Evolutionary conservation across 345 rosid genomes (phyloP).

Genomic region (Ricinus communis): DNA sequence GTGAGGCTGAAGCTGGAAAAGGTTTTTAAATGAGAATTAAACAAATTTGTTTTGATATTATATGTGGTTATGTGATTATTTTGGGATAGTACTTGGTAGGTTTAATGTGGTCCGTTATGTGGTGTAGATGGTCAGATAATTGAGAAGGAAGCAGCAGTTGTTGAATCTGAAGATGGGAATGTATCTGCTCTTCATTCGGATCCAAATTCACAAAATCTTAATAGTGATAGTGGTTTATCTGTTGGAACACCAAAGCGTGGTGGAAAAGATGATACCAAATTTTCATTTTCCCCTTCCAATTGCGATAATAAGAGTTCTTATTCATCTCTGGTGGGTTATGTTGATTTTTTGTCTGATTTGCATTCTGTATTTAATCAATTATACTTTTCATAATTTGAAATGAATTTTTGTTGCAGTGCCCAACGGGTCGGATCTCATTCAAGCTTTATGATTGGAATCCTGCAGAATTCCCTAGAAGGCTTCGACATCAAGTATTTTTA

Average conservation of each 20-base stretch:
- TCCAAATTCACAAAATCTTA: slow-evolving; percentile 48
- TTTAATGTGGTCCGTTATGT: slow-evolving; percentile 2
- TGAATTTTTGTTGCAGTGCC: slow-evolving; percentile 58
- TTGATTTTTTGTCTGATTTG: slow-evolving; percentile 5
- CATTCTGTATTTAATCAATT: slow-evolving; percentile 12
- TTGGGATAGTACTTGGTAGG: background rate
- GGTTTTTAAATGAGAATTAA: too few relatives aligned
- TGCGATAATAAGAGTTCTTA: slow-evolving; percentile 64
- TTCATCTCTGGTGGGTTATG: slow-evolving; percentile 69
- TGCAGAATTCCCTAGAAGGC: slow-evolving; percentile 97
- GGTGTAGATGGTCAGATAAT: slow-evolving; percentile 36
- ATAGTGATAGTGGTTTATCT: slow-evolving; percentile 57
- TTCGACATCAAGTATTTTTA: slow-evolving; percentile 95
- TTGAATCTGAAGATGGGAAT: slow-evolving; percentile 59
- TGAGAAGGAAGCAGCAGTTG: slow-evolving; percentile 55
- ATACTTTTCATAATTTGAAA: background rate
- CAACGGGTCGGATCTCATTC: slow-evolving; percentile 96
- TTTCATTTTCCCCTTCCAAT: slow-evolving; percentile 55
- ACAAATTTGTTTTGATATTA: too few relatives aligned
- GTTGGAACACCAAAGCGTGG: slow-evolving; percentile 51
- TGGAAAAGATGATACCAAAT: slow-evolving; percentile 55
- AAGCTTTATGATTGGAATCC: slow-evolving; percentile 99
- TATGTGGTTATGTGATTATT: background rate
- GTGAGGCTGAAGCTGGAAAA: slow-evolving; percentile 65
- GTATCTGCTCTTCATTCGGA: slow-evolving; percentile 43